phyloP scores from a whole-genome alignment of 2,329 filamentous ascomycete genomes.

The Calonectria hawksworthii region DNA sequence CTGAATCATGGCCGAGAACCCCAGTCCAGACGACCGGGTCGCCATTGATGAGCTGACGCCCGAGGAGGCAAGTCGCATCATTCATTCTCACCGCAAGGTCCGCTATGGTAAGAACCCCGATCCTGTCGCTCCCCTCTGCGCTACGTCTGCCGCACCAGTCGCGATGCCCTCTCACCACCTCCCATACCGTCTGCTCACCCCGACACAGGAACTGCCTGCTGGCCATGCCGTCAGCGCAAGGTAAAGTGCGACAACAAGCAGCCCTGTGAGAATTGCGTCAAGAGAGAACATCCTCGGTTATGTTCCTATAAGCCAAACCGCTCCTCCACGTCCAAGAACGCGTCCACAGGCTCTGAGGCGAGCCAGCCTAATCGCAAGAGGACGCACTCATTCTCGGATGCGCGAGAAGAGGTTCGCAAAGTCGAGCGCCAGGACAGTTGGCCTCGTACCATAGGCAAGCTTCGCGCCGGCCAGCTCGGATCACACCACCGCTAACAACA shows the following conservation, averaged over 20 bases:
- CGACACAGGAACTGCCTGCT: slow-evolving; percentile 71
- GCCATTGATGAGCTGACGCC: slow-evolving; percentile 71
- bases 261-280: slow-evolving; percentile 77
- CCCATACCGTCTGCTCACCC: slow-evolving; percentile 6
- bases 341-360: slow-evolving; percentile 43
- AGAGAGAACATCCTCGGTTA: slow-evolving; percentile 74
- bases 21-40: slow-evolving; percentile 59
- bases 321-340: slow-evolving; percentile 55
- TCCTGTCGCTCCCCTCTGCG: slow-evolving; percentile 17
- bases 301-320: slow-evolving; percentile 77
- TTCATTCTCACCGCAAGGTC: slow-evolving; percentile 78
- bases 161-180: slow-evolving; percentile 23
- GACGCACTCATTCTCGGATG: slow-evolving; percentile 50
- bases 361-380: slow-evolving; percentile 49
- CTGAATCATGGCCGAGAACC: slow-evolving; percentile 59
- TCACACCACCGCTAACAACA: slow-evolving; percentile 39
- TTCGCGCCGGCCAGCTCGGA: slow-evolving; percentile 13
- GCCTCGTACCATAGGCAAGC: slow-evolving; percentile 58
- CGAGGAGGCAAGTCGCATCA: slow-evolving; percentile 77
- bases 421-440: slow-evolving; percentile 57
- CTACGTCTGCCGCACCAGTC: neutral
- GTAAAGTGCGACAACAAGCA: slow-evolving; percentile 79
- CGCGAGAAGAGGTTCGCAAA: slow-evolving; percentile 50
- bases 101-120: slow-evolving; percentile 69
- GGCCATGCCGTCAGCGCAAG: slow-evolving; percentile 77